Evolutionary conservation across 2,329 filamentous ascomycete species (phyloP).

Genomic region (Verticillium isaacii): DNA sequence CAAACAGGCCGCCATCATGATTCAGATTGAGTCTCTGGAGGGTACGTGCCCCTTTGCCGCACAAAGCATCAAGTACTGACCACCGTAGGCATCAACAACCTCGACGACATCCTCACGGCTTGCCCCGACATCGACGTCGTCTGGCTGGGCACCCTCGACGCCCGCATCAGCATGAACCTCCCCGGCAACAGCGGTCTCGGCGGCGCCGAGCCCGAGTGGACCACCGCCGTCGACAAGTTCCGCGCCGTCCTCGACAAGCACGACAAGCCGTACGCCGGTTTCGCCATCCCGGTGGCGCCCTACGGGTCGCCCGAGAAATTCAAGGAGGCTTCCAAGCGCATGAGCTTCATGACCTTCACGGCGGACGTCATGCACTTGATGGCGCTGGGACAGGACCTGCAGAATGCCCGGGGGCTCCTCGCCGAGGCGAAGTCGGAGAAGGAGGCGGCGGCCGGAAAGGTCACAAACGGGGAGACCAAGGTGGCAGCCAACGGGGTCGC

Average conservation of each 20-base stretch:
- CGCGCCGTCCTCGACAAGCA: constrained; percentile 36
- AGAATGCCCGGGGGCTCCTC: neutral
- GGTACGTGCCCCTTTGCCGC: constrained; percentile 8
- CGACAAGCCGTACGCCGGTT: constrained; percentile 34
- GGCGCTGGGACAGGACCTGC: constrained; percentile 15
- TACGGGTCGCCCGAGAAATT: constrained; percentile 17
- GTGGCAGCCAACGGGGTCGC: neutral
- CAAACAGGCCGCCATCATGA: constrained; percentile 41
- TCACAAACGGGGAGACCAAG: neutral
- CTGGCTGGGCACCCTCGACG: constrained; percentile 41
- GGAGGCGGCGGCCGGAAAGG: neutral
- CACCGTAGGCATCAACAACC: constrained; percentile 33
- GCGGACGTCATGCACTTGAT: constrained; percentile 19
- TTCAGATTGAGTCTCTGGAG: constrained; percentile 39
- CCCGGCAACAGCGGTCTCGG: constrained; percentile 23
- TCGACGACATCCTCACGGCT: constrained; percentile 43
- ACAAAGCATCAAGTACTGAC: neutral
- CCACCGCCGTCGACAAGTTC: constrained; percentile 30
- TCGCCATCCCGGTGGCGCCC: constrained; percentile 20
- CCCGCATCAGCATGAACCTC: constrained; percentile 38
- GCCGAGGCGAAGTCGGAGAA: neutral
- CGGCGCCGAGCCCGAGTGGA: constrained; percentile 35
- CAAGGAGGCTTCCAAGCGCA: constrained; percentile 17
- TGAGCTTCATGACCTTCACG: constrained; percentile 17
- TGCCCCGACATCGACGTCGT: constrained; percentile 40